These are phyloP conservation scores for Hamamelis virginiana DNA, from an alignment of 164 flowering plant genomes.

Conservation along the genomic window DNA sequence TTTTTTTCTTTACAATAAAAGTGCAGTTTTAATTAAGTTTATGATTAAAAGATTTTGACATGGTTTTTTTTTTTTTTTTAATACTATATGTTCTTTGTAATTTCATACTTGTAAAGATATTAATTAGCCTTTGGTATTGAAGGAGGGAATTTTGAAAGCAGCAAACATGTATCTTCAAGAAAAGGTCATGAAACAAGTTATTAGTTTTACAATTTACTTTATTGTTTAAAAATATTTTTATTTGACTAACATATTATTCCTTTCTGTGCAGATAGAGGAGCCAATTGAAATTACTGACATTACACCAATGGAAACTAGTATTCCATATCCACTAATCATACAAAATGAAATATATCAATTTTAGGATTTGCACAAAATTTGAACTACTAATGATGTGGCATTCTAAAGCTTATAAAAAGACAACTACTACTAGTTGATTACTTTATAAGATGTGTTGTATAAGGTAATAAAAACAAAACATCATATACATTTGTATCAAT, in stretches of 20 bases:
- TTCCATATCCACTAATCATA: slow-evolving; percentile 23
- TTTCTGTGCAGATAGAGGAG: slow-evolving; percentile 35
- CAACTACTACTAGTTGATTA: too few relatives aligned
- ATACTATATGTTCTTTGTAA: too few relatives aligned
- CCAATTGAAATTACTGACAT: slow-evolving; percentile 13
- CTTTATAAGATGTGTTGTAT: too few relatives aligned
- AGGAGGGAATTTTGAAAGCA: slow-evolving; percentile 47
- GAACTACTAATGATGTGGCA: too few relatives aligned
- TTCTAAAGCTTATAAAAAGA: too few relatives aligned
- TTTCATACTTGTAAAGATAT: too few relatives aligned
- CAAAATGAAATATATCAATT: slow-evolving; percentile 20
- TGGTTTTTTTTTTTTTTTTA: too few relatives aligned
- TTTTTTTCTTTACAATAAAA: too few relatives aligned
- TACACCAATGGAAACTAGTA: slow-evolving; percentile 16
- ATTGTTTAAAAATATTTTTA: background rate
- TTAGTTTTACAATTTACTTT: background rate
- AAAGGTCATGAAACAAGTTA: slow-evolving; percentile 27
- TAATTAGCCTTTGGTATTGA: background rate
- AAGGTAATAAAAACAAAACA: too few relatives aligned
- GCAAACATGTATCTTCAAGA: slow-evolving; percentile 47
- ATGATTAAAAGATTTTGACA: too few relatives aligned
- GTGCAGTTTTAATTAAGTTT: too few relatives aligned
- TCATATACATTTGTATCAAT: too few relatives aligned
- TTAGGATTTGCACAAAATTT: background rate
- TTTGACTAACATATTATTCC: background rate